These are phyloP conservation scores for Canavalia gladiata DNA, from an alignment of 306 rosid genomes.

Conservation along the genomic window DNA sequence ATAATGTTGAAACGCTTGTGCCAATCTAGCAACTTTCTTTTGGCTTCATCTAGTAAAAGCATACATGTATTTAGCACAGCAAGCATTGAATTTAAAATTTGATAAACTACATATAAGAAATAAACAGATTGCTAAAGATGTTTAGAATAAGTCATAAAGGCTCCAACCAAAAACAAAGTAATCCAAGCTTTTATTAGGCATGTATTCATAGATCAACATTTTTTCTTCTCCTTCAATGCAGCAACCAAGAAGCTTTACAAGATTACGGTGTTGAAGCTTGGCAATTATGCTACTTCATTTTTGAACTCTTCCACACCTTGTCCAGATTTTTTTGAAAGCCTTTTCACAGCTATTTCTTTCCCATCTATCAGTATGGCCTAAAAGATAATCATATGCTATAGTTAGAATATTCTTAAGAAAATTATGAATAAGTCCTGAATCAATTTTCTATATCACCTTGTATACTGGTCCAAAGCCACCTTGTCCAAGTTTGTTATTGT, in stretches of 20 bases:
- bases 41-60: neutral
- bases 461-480: slow-evolving; percentile 53
- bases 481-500: slow-evolving; percentile 46
- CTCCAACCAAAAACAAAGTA: slow-evolving; percentile 9
- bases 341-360: slow-evolving; percentile 39
- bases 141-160: neutral
- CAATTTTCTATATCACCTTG: neutral
- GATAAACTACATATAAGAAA: neutral
- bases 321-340: slow-evolving; percentile 23
- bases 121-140: neutral
- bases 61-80: neutral
- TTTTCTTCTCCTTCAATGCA: slow-evolving; percentile 19
- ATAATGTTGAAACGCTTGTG: neutral
- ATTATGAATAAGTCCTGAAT: neutral
- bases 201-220: neutral
- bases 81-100: neutral
- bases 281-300: slow-evolving; percentile 30
- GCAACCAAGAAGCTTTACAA: slow-evolving; percentile 41
- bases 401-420: neutral
- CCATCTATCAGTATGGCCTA: slow-evolving; percentile 18
- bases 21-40: neutral
- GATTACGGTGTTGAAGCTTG: slow-evolving; percentile 44
- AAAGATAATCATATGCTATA: neutral
- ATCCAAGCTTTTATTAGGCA: slow-evolving; percentile 27
- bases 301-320: slow-evolving; percentile 39